Conservation (phyloP, 2,329 filamentous ascomycete species). For the Cordyceps sp. region DNA sequence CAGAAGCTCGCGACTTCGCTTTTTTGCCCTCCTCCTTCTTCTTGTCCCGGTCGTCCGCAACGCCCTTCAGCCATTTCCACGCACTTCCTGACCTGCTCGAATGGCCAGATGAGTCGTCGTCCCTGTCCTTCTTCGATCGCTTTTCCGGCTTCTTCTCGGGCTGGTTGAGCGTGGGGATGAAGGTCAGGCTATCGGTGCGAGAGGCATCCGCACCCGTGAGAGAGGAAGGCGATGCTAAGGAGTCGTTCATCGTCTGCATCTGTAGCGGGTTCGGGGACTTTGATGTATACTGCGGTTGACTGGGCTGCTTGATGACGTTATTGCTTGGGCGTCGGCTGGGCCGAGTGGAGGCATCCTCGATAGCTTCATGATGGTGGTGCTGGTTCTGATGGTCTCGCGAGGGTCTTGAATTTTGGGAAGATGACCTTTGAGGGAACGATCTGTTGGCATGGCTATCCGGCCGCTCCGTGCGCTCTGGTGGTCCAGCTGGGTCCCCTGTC, state of each 20-base stretch:
- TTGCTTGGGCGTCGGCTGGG: slow-evolving; percentile 13
- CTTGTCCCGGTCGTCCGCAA: slow-evolving; percentile 52
- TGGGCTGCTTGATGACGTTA: slow-evolving; percentile 1
- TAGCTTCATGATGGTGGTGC: slow-evolving; percentile 9
- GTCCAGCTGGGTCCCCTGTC: slow-evolving; percentile 47
- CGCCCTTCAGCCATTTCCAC: slow-evolving; percentile 65
- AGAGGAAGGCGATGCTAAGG: slow-evolving; percentile 31
- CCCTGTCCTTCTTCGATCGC: slow-evolving; percentile 58
- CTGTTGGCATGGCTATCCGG: slow-evolving; percentile 10
- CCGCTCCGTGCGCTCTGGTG: slow-evolving; percentile 10
- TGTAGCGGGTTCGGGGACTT: slow-evolving; percentile 4
- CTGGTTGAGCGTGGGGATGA: slow-evolving; percentile 53
- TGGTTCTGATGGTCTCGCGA: slow-evolving; percentile 9
- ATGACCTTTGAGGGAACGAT: slow-evolving; percentile 35
- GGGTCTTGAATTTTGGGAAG: slow-evolving; percentile 30
- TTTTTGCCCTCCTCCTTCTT: slow-evolving; percentile 48
- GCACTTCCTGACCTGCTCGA: slow-evolving; percentile 52
- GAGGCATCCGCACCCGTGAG: slow-evolving; percentile 49
- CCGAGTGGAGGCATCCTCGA: slow-evolving; percentile 28
- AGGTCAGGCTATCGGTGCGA: slow-evolving; percentile 61
- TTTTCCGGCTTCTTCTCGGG: slow-evolving; percentile 64
- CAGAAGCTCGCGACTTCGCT: slow-evolving; percentile 41
- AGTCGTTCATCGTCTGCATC: slow-evolving; percentile 10
- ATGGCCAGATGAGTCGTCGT: slow-evolving; percentile 41
- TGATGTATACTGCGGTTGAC: slow-evolving; percentile 4